Percentiles rank a stretch among this genome's conserved stretches.
These are phyloP conservation scores for Volvox africanus DNA, from an alignment of 139 green algal genomes.

Conservation along the genomic window DNA sequence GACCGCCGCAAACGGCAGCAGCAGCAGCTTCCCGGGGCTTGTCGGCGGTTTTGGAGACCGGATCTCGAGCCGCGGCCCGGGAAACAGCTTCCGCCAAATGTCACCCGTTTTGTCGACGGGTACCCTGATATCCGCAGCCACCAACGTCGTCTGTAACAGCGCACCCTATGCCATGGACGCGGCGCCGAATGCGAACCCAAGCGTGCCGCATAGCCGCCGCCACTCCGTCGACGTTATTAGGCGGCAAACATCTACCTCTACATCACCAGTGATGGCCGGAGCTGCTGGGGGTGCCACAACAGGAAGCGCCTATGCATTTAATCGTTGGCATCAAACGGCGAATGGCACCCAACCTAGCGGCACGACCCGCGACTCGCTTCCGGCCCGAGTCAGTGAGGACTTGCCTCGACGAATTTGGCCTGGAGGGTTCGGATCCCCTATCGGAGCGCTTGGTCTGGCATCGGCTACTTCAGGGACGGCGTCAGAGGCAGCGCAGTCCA, in stretches of 20 bases:
- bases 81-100: too few species aligned
- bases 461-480: neutral
- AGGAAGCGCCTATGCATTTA: neutral
- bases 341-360: neutral
- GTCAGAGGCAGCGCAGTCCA: neutral
- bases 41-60: too few species aligned
- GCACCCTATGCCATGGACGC: too few species aligned
- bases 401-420: neutral
- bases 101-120: too few species aligned
- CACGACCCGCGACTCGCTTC: neutral
- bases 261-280: neutral
- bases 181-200: too few species aligned
- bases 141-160: too few species aligned
- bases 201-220: neutral
- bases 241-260: neutral
- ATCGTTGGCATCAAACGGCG: neutral
- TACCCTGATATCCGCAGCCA: too few species aligned
- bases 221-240: neutral
- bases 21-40: too few species aligned
- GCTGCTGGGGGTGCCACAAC: neutral
- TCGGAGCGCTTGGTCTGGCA: neutral
- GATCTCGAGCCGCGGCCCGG: too few species aligned
- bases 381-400: neutral
- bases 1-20: too few species aligned
- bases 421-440: neutral